Evolutionary conservation across 352 stramenopile species (phyloP), one percentile per base, ranked within the genome.

Genomic region (Phytophthora sp.): DNA sequence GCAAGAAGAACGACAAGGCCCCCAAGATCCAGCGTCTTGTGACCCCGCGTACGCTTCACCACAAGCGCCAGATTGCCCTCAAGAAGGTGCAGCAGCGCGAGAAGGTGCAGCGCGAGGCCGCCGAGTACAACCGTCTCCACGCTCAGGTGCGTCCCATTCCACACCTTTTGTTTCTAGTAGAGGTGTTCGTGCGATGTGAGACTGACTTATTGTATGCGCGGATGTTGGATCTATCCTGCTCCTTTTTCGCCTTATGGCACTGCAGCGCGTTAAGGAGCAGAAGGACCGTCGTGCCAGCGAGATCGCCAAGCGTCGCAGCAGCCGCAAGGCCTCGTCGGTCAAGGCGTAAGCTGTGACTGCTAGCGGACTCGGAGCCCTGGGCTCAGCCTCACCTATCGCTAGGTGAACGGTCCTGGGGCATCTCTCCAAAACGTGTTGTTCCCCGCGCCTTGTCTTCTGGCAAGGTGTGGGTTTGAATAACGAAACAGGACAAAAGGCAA

Each of bases 21-120:
- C 97, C 98, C 60, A 99, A 99, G 88, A 99, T 99, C 84, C 98
- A 99, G 87, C 96, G 98, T 88, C 90, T 99, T 44, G 92, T 99
- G 46, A 99, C 98, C 61, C 98, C 98, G 20, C 85, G 97, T 53
- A 92, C 76, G 53, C 89, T 99, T 56, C 96, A 99, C 84, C 95
- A 98, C 89, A 98, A 98, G 92, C 79, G 85, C 72, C 85, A 94
- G 72, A 92, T 94, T 54, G 82, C 84, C 53, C 74, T 88, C 18
- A 93, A 91, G 77, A 96, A 95, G 79, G 60, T 87, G 59, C 66
- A 85, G 54, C 84, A 94, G 78, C 88, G 88, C 77, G 88, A 96
- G 69, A 96, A 97, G 83, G 88, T 94, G 57, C 95, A 95, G 80
- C 85, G 82, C 74, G 96, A 99, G 66, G 95, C 94, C 45, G 95